Conservation (phyloP, 768 basidiomycete species). For the Podaxis sp. region DNA sequence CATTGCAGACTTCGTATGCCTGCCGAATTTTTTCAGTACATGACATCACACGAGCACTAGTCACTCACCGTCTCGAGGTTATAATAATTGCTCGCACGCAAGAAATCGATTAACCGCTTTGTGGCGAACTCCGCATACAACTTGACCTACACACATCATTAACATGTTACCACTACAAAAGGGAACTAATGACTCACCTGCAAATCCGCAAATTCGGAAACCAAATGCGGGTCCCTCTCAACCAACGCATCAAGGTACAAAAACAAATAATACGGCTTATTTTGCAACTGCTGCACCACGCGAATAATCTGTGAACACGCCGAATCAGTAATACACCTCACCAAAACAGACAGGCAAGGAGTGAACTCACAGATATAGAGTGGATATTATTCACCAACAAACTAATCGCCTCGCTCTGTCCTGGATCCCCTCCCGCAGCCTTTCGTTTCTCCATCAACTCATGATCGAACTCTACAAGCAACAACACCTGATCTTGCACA, state of each 20-base stretch:
- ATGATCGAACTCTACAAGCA: slow-evolving; percentile 93
- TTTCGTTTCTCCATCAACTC: slow-evolving; percentile 70
- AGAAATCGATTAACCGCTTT: slow-evolving; percentile 80
- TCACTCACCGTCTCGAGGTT: slow-evolving; percentile 73
- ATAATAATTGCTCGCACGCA: slow-evolving; percentile 89
- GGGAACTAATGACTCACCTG: slow-evolving; percentile 48
- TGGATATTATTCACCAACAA: slow-evolving; percentile 92
- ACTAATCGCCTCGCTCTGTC: slow-evolving; percentile 76
- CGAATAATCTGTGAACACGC: slow-evolving; percentile 60
- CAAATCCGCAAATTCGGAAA: slow-evolving; percentile 79
- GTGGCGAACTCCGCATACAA: slow-evolving; percentile 90
- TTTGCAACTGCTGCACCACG: slow-evolving; percentile 84
- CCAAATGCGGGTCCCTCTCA: slow-evolving; percentile 80
- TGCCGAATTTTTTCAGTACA: slow-evolving; percentile 26
- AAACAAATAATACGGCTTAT: slow-evolving; percentile 80
- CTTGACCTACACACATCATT: slow-evolving; percentile 54
- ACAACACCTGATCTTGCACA: slow-evolving; percentile 89
- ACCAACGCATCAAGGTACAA: slow-evolving; percentile 91
- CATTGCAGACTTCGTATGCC: slow-evolving; percentile 87
- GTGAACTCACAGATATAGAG: slow-evolving; percentile 80
- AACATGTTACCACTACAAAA: not conserved
- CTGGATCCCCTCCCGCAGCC: slow-evolving; percentile 33
- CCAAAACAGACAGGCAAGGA: not conserved
- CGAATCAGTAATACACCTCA: not conserved
- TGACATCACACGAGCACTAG: not conserved